These are phyloP conservation scores for Fusarium decemcellulare DNA, from an alignment of 2,329 filamentous ascomycete genomes.

Conservation along the genomic window DNA sequence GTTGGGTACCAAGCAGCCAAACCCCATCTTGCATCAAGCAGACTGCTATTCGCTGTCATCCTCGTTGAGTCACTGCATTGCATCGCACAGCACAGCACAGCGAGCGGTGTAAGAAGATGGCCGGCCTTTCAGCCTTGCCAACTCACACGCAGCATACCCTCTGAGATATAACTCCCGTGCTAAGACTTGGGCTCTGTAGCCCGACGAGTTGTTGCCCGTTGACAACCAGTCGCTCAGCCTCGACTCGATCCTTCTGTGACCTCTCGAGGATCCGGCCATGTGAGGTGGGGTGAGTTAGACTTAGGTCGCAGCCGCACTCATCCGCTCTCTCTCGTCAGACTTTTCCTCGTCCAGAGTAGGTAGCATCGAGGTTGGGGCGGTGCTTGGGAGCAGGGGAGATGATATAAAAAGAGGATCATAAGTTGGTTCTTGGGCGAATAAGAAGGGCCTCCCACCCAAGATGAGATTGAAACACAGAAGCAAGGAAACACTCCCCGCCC, in stretches of 20 bases:
- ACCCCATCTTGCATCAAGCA: not conserved
- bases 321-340: constrained; percentile 25
- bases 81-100: not conserved
- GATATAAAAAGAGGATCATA: constrained; percentile 17
- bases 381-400: constrained; percentile 24
- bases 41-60: not conserved
- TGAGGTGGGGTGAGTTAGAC: not conserved
- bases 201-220: constrained; percentile 17
- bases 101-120: constrained; percentile 8
- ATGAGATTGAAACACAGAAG: constrained; percentile 32
- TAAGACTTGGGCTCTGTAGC: constrained; percentile 28
- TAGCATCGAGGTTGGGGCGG: constrained; percentile 27
- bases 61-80: not conserved
- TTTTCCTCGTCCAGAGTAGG: constrained; percentile 17
- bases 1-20: constrained; percentile 8
- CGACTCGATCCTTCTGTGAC: not conserved
- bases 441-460: not conserved
- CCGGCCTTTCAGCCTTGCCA: constrained; percentile 34
- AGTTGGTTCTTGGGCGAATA: not conserved
- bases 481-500: constrained; percentile 22
- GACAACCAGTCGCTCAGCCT: constrained; percentile 6
- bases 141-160: constrained; percentile 28
- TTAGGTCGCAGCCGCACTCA: constrained; percentile 16
- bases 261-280: not conserved
- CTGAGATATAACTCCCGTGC: constrained; percentile 36